These are phyloP conservation scores for Pseudogymnoascus pannorum DNA, from an alignment of 2,329 filamentous ascomycete species.

Conservation along the genomic window DNA sequence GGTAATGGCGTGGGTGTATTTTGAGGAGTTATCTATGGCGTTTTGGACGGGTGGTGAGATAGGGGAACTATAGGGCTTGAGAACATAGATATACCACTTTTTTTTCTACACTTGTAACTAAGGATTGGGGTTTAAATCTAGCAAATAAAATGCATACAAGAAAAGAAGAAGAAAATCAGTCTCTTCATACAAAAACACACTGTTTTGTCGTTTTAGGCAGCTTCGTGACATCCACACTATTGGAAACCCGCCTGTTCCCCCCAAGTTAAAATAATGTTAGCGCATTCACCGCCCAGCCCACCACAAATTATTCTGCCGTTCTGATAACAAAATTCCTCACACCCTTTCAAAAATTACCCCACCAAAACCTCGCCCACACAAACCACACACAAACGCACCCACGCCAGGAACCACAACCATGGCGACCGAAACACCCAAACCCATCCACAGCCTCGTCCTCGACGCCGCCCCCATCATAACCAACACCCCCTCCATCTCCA, in stretches of 20 bases:
- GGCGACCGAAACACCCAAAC: constrained; percentile 42
- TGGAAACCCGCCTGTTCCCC: too few species aligned
- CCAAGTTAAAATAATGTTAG: not conserved
- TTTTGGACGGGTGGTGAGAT: not conserved
- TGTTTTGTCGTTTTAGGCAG: not conserved
- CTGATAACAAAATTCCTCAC: constrained; percentile 1
- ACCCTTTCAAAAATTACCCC: not conserved
- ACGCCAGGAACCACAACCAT: constrained; percentile 22
- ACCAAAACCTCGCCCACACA: not conserved
- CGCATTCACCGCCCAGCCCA: not conserved
- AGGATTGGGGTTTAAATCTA: not conserved
- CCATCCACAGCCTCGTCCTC: constrained; percentile 75
- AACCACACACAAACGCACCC: not conserved
- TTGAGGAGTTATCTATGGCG: not conserved
- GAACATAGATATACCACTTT: not conserved
- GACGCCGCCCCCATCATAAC: constrained; percentile 92
- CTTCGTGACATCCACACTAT: not conserved
- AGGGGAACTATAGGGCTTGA: not conserved
- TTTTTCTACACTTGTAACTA: not conserved
- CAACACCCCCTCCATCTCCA: constrained; percentile 80
- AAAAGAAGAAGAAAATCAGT: not conserved
- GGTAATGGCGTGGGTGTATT: not conserved
- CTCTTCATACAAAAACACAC: not conserved
- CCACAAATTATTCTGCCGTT: not conserved
- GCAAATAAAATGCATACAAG: not conserved